Evolutionary conservation across 495 filamentous ascomycete species (phyloP).

Genomic region (Beverwykella pulmonaria): DNA sequence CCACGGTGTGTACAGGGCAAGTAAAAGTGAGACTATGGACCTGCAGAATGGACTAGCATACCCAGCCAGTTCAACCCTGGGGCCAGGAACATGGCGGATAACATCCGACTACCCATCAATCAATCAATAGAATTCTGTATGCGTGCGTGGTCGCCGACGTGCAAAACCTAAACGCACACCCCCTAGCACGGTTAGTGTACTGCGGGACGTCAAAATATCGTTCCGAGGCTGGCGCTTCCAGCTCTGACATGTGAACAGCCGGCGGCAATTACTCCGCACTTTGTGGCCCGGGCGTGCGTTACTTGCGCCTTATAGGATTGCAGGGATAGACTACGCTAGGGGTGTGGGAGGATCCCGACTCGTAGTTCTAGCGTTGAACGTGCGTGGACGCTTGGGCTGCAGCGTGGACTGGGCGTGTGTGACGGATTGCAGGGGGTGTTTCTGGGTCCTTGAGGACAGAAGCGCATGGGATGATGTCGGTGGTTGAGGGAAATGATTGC

Average conservation of each 20-base stretch:
- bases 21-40: not conserved
- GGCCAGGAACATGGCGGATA: no score
- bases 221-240: not conserved
- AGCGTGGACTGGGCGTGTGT: not conserved
- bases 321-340: not conserved
- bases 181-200: not conserved
- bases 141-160: not conserved
- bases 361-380: not conserved
- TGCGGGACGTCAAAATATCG: no score
- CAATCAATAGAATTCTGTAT: no score
- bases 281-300: not conserved
- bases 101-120: no score
- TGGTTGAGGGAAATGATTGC: no score
- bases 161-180: not conserved
- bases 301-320: not conserved
- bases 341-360: no score
- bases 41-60: not conserved
- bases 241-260: not conserved
- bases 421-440: not conserved
- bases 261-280: conserved; percentile 1
- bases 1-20: not conserved
- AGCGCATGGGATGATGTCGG: not conserved
- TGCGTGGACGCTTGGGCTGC: not conserved
- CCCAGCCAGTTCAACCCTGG: no score
- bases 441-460: not conserved